Evolutionary conservation across 495 filamentous ascomycete species (phyloP).

Genomic region (Cudoniella acicularis): DNA sequence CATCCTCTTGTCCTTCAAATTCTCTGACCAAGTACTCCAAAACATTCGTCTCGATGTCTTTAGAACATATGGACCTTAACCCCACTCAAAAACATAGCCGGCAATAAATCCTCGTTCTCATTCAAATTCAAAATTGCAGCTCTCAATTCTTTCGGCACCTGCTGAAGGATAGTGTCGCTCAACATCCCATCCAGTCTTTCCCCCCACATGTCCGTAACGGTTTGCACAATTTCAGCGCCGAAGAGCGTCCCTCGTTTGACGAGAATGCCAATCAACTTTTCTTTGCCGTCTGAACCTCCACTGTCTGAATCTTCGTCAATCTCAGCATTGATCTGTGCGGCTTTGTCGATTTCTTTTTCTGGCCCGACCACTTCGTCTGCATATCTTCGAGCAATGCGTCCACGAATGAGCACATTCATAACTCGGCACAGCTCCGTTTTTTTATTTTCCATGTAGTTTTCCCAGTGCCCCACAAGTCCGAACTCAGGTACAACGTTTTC

Average conservation of each 20-base stretch:
- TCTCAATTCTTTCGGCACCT: slow-evolving; percentile 30
- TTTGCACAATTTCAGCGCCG: slow-evolving; percentile 27
- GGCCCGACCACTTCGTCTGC: not conserved
- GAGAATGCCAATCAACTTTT: slow-evolving; percentile 23
- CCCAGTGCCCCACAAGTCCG: slow-evolving; percentile 34
- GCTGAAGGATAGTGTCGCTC: slow-evolving; percentile 32
- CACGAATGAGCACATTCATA: slow-evolving; percentile 23
- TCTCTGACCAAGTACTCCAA: not conserved
- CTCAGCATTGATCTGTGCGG: slow-evolving; percentile 3
- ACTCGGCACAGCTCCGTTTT: slow-evolving; percentile 36
- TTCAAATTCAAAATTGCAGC: slow-evolving; percentile 34
- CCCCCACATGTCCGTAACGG: slow-evolving; percentile 30
- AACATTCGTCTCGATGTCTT: slow-evolving; percentile 3
- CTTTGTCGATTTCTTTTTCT: slow-evolving; percentile 14
- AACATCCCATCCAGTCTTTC: slow-evolving; percentile 31
- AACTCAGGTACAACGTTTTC: slow-evolving; percentile 31
- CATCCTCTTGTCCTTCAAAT: not conserved
- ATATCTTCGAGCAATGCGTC: slow-evolving; percentile 21
- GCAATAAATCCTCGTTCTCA: slow-evolving; percentile 36
- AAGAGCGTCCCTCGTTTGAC: slow-evolving; percentile 25
- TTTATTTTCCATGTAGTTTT: slow-evolving; percentile 38
- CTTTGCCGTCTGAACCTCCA: slow-evolving; percentile 13
- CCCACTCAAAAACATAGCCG: slow-evolving; percentile 25
- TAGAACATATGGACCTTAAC: slow-evolving; percentile 7
- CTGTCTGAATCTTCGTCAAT: slow-evolving; percentile 26